phyloP scores from a whole-genome alignment of 2,329 filamentous ascomycete genomes.

The Ceratocystis destructans region DNA sequence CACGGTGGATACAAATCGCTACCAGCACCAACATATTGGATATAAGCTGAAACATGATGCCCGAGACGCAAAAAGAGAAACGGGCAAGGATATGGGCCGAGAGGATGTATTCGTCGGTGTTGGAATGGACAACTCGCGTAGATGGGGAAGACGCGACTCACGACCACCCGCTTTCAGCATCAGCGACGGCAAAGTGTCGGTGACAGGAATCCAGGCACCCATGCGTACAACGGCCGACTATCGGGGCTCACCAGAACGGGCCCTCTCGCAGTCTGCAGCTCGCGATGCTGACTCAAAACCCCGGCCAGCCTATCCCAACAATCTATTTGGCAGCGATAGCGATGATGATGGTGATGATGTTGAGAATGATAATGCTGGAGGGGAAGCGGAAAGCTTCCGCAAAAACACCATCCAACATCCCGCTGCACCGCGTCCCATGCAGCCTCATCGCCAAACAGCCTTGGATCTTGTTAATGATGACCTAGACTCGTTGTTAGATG shows the following conservation, averaged over 20 bases:
- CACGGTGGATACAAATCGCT: conserved; percentile 15
- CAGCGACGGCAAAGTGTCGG: conserved; percentile 15
- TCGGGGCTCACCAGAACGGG: conserved; percentile 13
- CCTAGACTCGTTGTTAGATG: conserved; percentile 16
- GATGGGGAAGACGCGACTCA: conserved; percentile 15
- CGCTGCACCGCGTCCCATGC: conserved; percentile 6
- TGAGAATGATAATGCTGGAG: conserved; percentile 12
- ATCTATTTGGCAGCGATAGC: conserved; percentile 12
- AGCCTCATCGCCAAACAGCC: conserved; percentile 13
- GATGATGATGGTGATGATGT: conserved; percentile 4
- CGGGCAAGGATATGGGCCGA: not conserved
- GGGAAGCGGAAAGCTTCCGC: conserved; percentile 1
- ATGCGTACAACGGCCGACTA: conserved; percentile 4
- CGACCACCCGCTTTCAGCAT: conserved; percentile 16
- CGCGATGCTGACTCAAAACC: conserved; percentile 5
- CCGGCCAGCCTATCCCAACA: not conserved
- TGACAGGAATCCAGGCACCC: conserved; percentile 9
- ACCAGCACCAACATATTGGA: conserved; percentile 1
- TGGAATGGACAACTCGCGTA: conserved; percentile 13
- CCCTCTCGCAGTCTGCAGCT: conserved; percentile 4
- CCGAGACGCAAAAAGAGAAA: not conserved
- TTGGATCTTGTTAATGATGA: conserved; percentile 16
- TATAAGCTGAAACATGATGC: not conserved
- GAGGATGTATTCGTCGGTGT: conserved; percentile 16
- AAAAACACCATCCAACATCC: conserved; percentile 6